Percentiles rank a stretch among this genome's conserved stretches.
Conservation (phyloP, 352 stramenopile species). For the Elongisporangium undulatum region DNA sequence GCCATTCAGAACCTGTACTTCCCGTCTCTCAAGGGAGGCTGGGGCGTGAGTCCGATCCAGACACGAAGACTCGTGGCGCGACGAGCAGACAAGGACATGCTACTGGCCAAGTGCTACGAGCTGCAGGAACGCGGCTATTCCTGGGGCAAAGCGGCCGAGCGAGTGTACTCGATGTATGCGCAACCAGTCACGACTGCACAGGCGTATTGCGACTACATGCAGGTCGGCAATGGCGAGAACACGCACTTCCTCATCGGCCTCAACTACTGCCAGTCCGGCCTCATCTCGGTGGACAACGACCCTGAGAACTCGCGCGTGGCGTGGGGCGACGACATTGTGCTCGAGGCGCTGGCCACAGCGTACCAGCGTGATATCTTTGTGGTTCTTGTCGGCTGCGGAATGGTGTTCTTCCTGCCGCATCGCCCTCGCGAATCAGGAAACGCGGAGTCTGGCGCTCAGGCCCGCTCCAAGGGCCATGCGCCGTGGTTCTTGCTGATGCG, state of each 20-base stretch:
- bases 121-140: slow-evolving; percentile 78
- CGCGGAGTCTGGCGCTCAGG: slow-evolving; percentile 29
- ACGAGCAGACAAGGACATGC: slow-evolving; percentile 60
- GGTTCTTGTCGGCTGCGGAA: slow-evolving; percentile 79
- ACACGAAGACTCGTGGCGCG: slow-evolving; percentile 73
- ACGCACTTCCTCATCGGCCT: slow-evolving; percentile 74
- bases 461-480: slow-evolving; percentile 69
- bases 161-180: slow-evolving; percentile 72
- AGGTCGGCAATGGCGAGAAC: slow-evolving; percentile 68
- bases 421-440: slow-evolving; percentile 28
- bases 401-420: slow-evolving; percentile 88
- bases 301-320: slow-evolving; percentile 73
- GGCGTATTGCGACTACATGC: slow-evolving; percentile 87
- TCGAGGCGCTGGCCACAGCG: slow-evolving; percentile 79
- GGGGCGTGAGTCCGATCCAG: slow-evolving; percentile 80
- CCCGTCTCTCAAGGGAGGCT: slow-evolving; percentile 73
- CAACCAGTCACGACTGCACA: slow-evolving; percentile 65
- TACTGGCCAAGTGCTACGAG: slow-evolving; percentile 73
- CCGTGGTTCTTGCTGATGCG: slow-evolving; percentile 88
- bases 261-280: slow-evolving; percentile 70
- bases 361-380: slow-evolving; percentile 89
- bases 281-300: slow-evolving; percentile 82
- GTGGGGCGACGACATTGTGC: slow-evolving; percentile 84
- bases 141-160: slow-evolving; percentile 68
- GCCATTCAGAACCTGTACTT: slow-evolving; percentile 86